Percentiles rank a stretch among this genome's conserved stretches.
phyloP scores from a whole-genome alignment of 1,284 basidiomycete genomes.

The Apiotrichum gamsii region DNA sequence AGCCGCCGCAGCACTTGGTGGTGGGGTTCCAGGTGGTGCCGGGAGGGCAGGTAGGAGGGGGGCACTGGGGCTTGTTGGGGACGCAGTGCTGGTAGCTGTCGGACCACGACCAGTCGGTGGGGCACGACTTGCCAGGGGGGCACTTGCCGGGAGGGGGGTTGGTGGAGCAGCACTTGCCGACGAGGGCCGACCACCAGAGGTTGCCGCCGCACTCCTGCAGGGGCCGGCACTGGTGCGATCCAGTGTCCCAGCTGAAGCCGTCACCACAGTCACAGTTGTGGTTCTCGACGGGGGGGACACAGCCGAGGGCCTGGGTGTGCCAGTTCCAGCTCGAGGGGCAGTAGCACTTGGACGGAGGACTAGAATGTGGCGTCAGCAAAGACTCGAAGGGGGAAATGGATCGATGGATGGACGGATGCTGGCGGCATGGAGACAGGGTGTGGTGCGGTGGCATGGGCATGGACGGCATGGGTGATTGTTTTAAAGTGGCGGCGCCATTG shows the following conservation, averaged over 20 bases:
- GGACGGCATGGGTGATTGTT: too few species aligned
- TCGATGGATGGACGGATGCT: not conserved
- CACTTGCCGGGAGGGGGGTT: slow-evolving; percentile 27
- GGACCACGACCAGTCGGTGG: slow-evolving; percentile 43
- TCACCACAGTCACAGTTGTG: slow-evolving; percentile 38
- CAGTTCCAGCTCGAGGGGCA: slow-evolving; percentile 1
- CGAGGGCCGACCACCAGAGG: slow-evolving; percentile 29
- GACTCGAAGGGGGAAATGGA: not conserved
- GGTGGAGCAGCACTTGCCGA: slow-evolving; percentile 22
- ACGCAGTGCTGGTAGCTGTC: slow-evolving; percentile 3
- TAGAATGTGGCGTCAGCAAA: not conserved
- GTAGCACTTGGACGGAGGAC: not conserved
- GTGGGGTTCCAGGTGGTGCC: slow-evolving; percentile 33
- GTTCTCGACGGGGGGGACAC: slow-evolving; percentile 18
- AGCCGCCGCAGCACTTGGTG: slow-evolving; percentile 28
- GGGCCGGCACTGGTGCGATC: slow-evolving; percentile 27
- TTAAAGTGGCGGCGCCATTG: too few species aligned
- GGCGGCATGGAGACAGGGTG: not conserved
- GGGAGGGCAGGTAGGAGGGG: slow-evolving; percentile 42
- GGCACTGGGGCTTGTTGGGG: slow-evolving; percentile 16
- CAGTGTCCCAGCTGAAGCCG: slow-evolving; percentile 33
- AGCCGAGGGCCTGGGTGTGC: slow-evolving; percentile 5
- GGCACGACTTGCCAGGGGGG: slow-evolving; percentile 34
- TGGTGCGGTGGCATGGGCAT: too few species aligned
- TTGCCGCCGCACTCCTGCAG: slow-evolving; percentile 8